These are phyloP conservation scores for Globisporangium uncinulatum DNA, from an alignment of 352 stramenopile genomes.

Conservation along the genomic window DNA sequence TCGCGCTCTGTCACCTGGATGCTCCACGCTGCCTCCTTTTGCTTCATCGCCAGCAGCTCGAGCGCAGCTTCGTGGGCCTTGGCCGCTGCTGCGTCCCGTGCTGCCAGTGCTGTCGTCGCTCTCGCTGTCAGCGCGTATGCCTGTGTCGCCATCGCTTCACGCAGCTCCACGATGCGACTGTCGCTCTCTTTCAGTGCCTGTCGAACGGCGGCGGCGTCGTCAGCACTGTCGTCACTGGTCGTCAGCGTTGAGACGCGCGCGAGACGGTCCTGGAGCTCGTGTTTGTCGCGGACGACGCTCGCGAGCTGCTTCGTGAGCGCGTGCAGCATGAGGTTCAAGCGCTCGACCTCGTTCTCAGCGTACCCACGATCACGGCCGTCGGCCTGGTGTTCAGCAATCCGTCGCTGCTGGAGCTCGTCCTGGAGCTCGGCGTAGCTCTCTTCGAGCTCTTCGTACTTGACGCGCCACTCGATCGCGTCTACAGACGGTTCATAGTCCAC, in stretches of 20 bases:
- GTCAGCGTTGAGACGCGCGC: slow-evolving; percentile 3
- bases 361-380: background rate
- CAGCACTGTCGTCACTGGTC: background rate
- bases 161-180: slow-evolving; percentile 29
- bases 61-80: slow-evolving; percentile 36
- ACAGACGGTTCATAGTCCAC: slow-evolving; percentile 54
- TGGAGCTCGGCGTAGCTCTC: slow-evolving; percentile 50
- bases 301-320: slow-evolving; percentile 60
- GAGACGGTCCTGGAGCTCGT: slow-evolving; percentile 54
- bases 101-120: slow-evolving; percentile 26
- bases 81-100: slow-evolving; percentile 32
- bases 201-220: too few relatives aligned
- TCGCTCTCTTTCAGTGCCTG: slow-evolving; percentile 1
- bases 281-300: slow-evolving; percentile 66
- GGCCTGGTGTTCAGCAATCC: slow-evolving; percentile 8
- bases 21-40: slow-evolving; percentile 54
- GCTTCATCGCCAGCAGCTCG: slow-evolving; percentile 53
- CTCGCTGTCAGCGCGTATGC: slow-evolving; percentile 38
- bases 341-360: slow-evolving; percentile 34
- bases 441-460: slow-evolving; percentile 81
- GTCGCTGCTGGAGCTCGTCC: slow-evolving; percentile 28
- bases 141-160: slow-evolving; percentile 38
- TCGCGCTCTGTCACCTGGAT: slow-evolving; percentile 39
- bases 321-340: slow-evolving; percentile 64
- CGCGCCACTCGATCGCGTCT: slow-evolving; percentile 77